Conservation (phyloP, 345 rosid species). For the Salix dunnii region DNA sequence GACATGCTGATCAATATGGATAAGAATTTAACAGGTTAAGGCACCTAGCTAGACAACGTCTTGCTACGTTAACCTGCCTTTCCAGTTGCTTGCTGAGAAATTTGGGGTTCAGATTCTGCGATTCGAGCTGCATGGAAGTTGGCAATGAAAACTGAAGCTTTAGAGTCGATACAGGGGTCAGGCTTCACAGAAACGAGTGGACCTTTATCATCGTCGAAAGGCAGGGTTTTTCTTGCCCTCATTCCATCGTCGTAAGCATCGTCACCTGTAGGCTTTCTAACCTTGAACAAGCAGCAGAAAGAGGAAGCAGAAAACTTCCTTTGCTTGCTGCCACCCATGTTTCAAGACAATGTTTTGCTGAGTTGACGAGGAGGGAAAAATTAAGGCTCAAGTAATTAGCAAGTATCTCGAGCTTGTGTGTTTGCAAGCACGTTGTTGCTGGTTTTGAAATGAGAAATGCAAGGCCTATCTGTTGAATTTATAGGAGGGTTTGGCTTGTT, state of each 20-base stretch:
- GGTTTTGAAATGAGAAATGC: conserved; percentile 1
- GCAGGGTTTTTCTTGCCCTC: conserved; percentile 16
- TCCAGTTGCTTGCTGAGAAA: conserved; percentile 17
- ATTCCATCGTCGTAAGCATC: conserved; percentile 10
- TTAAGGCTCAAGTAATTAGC: background rate
- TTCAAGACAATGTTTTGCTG: too few relatives aligned
- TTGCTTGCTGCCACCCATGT: conserved; percentile 39
- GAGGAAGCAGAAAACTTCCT: conserved; percentile 17
- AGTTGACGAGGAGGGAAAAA: background rate
- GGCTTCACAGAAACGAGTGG: conserved; percentile 26
- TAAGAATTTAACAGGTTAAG: too few relatives aligned
- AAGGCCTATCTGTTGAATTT: background rate
- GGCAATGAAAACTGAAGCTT: conserved; percentile 49
- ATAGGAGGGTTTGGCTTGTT: conserved; percentile 8
- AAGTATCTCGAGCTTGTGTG: background rate
- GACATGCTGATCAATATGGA: background rate
- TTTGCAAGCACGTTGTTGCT: background rate
- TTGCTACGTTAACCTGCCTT: background rate
- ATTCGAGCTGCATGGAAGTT: conserved; percentile 46
- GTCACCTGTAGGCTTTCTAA: conserved; percentile 22
- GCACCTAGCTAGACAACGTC: background rate
- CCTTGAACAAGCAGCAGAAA: conserved; percentile 37
- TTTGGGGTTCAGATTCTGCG: conserved; percentile 41
- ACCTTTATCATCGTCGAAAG: conserved; percentile 41
- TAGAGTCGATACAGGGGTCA: conserved; percentile 44